Base-by-base conservation (phyloP, 2,329 filamentous ascomycete genomes). In the Chrysoporthe austroafricana region DNA sequence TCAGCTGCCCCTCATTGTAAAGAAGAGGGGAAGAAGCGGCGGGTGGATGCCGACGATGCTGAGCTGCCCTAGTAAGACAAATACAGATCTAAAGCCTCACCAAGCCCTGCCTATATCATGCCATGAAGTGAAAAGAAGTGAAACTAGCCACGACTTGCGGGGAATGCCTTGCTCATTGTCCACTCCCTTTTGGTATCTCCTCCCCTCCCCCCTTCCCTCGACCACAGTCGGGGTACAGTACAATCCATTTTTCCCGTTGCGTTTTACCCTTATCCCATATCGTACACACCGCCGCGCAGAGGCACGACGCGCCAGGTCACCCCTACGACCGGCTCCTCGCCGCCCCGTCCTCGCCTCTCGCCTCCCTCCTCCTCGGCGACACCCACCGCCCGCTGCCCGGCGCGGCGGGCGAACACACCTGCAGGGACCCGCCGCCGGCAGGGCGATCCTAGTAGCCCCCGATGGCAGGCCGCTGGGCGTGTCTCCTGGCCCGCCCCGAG, bases 401-500 rank as follows among this genome's bases (percentile, higher is more conserved):
- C 62, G 56, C 26, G 16, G 34, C 50, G 52, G 65, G 46, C 46
- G 63, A 32, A 61, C 6, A 36, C 14, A 34, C 54, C 6, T 58
- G 43, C 14, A 11, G 32, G 13, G 34, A 43, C 26, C 54, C 63
- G 3, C 39, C 43, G 36, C 32, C 32, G n/a, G 18, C 6, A 60
- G 50, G 34, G 18, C 39, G 39, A 34, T 62, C 57, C 66, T 70
- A 70, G 57, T 70, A 70, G 8, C 67, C 67, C 9, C 63, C 63
- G 21, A 65, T 65, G 46, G 63, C 43, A 57, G 66, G 62, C 43
- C 69, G 69, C 48, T 70, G 67, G 21, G 63, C 62, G 60, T 85
- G 83, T 57, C 86, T 80, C 73, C 86, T 80, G 36, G 85, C 84
- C 68, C 88, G 80, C 3, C 87, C 88, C 34, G 81, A 81, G n/a